These are phyloP conservation scores for Ophidiomyces ophidiicola DNA, from an alignment of 2,329 filamentous ascomycete genomes.

Conservation along the genomic window DNA sequence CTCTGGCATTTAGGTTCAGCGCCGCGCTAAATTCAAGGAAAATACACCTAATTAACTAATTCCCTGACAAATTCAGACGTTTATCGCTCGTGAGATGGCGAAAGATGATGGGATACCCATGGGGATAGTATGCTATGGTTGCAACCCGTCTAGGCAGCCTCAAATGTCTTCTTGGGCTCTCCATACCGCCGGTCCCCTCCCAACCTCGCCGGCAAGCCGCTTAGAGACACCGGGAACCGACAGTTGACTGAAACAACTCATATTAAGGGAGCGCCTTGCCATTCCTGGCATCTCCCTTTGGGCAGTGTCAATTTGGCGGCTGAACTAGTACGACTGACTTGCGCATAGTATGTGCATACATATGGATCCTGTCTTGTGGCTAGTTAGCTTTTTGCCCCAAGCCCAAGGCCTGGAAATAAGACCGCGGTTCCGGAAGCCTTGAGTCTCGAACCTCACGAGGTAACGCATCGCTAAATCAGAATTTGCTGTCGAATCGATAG, in stretches of 20 bases:
- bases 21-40: constrained; percentile 24
- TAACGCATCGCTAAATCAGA: neutral
- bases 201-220: constrained; percentile 11
- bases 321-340: too few species aligned
- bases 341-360: too few species aligned
- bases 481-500: neutral
- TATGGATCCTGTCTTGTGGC: neutral
- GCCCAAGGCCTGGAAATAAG: constrained; percentile 3
- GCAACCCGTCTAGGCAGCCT: too few species aligned
- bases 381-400: constrained; percentile 2
- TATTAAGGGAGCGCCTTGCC: too few species aligned
- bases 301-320: constrained; percentile 1
- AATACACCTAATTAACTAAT: too few species aligned
- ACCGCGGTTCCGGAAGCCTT: neutral
- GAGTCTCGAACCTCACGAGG: neutral
- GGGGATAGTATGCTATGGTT: too few species aligned
- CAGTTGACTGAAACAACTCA: too few species aligned
- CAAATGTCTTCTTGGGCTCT: too few species aligned
- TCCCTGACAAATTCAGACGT: neutral
- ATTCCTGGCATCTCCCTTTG: neutral
- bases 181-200: constrained; percentile 4
- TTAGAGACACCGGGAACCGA: constrained; percentile 22
- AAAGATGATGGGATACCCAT: too few species aligned
- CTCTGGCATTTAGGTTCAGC: constrained; percentile 26
- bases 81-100: too few species aligned